A percentile compares a stretch with the other conserved stretches of the same genome.
These are phyloP conservation scores for Penicillium lividum DNA, from an alignment of 495 filamentous ascomycete species.

Conservation along the genomic window DNA sequence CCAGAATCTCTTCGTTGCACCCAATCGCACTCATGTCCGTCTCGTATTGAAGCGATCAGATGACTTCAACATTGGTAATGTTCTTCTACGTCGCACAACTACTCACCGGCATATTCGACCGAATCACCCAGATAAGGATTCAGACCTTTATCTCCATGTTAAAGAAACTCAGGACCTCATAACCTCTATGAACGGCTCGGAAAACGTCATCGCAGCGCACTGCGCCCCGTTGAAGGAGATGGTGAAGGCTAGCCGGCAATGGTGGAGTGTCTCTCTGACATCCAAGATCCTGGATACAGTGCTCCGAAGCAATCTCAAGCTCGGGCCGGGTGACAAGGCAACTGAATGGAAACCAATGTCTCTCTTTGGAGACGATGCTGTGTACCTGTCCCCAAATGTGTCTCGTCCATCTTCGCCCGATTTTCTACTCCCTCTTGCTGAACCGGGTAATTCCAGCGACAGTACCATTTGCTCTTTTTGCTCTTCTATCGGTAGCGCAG, in stretches of 20 bases:
- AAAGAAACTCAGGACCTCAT: conserved; percentile 45
- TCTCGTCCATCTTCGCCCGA: too few species aligned
- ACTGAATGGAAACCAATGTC: conserved; percentile 27
- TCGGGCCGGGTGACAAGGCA: neutral
- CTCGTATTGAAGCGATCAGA: conserved; percentile 20
- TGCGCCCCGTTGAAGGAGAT: conserved; percentile 27
- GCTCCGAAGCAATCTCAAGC: neutral
- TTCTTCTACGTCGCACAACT: conserved; percentile 37
- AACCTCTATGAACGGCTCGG: conserved; percentile 10
- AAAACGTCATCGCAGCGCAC: conserved; percentile 24
- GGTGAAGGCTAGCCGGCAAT: conserved; percentile 35
- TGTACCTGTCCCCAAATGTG: neutral
- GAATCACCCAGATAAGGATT: conserved; percentile 15
- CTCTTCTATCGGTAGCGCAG: conserved; percentile 29
- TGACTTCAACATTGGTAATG: conserved; percentile 27
- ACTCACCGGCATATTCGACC: conserved; percentile 23
- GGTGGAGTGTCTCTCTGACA: conserved; percentile 37
- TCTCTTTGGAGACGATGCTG: conserved; percentile 28
- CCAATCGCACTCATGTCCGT: conserved; percentile 19
- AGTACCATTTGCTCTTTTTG: neutral
- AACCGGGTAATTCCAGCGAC: neutral
- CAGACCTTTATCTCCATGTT: conserved; percentile 35
- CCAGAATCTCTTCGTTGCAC: conserved; percentile 35
- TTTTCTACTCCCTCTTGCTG: neutral
- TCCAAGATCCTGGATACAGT: neutral